These are phyloP conservation scores for Xenosphaeropsis pyriputrescens DNA, from an alignment of 2,329 filamentous ascomycete species.

Conservation along the genomic window DNA sequence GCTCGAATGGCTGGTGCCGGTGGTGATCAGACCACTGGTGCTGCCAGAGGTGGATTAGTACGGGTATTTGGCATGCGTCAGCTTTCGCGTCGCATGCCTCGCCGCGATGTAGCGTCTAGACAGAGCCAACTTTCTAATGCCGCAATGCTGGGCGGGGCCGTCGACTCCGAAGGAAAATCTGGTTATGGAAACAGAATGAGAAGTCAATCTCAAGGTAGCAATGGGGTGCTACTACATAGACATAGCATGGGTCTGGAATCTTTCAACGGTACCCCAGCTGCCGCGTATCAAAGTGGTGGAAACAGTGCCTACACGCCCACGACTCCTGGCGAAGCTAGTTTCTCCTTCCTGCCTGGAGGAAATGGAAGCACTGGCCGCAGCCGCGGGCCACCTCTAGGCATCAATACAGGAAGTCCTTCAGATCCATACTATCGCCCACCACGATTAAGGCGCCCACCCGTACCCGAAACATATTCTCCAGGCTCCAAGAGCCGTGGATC, in stretches of 20 bases:
- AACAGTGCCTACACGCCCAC: conserved; percentile 56
- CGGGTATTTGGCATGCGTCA: conserved; percentile 90
- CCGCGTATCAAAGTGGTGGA: conserved; percentile 31
- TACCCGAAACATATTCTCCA: conserved; percentile 27
- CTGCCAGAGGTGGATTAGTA: conserved; percentile 66
- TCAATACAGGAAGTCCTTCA: conserved; percentile 33
- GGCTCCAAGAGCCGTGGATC: conserved; percentile 26
- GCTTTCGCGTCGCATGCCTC: conserved; percentile 57
- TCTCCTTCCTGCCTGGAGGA: conserved; percentile 50
- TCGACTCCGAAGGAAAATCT: conserved; percentile 49
- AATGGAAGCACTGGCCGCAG: conserved; percentile 11
- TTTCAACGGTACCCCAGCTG: conserved; percentile 26
- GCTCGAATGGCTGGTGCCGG: conserved; percentile 75
- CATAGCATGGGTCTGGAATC: conserved; percentile 38
- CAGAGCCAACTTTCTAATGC: conserved; percentile 73
- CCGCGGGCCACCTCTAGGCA: conserved; percentile 25
- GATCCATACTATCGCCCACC: conserved; percentile 88
- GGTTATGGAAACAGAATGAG: conserved; percentile 42
- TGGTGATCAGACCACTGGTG: conserved; percentile 52
- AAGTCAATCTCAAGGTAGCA: conserved; percentile 46
- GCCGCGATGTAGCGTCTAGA: conserved; percentile 45
- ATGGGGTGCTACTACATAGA: conserved; percentile 42
- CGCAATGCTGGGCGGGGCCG: conserved; percentile 51
- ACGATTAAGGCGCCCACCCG: conserved; percentile 49
- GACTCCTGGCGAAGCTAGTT: conserved; percentile 56